Evolutionary conservation across 805 yeast species (phyloP), one percentile per base, ranked within the genome.

Genomic region (Cyberlindnera xishuangbannaensis): DNA sequence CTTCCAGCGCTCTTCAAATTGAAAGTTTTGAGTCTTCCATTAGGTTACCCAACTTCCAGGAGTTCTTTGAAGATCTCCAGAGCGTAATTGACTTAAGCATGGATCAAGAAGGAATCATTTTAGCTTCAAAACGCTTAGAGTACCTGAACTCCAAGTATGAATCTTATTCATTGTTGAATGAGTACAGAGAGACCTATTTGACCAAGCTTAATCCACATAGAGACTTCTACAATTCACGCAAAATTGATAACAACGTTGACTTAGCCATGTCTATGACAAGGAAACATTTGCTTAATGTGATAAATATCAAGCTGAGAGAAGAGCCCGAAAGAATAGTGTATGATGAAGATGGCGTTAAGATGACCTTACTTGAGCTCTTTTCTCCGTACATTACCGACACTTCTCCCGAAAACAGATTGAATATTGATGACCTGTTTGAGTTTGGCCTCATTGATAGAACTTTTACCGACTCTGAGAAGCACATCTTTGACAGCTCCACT

Each of bases 231-330:
- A 65, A 65, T 34, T 65, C 59, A 12, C 51, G 70, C 42, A 65
- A 65, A 41, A 59, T 65, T 22, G 69, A 65, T 33, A 92, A 97
- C 21, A 97, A 92, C 64, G 90, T 92, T 42, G 97, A 90, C 55
- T 95, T 90, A 54, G 80, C 95, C 6, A 97, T 97, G 31, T 85
- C 95, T 53, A 92, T 92, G 97, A 87, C 94, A 48, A 97, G 92
- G 60, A 90, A 90, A 58, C 97, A 90, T 61, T 64, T 63, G 15
- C 45, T 62, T 23, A 62, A 58, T 25, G 56, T 58, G n/a, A 60
- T 64, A 14, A 59, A 64, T 52, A 47, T 49, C 8, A 64, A 62
- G 32, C 33, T 64, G 26, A 53, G 48, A 17, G 39, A 41, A 5
- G 68, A 64, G 30, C 62, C 67, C 3, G 29, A 59, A 7, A 44